These are phyloP conservation scores for Pythium rhizo-oryzae DNA, from an alignment of 352 stramenopile genomes.

Conservation along the genomic window DNA sequence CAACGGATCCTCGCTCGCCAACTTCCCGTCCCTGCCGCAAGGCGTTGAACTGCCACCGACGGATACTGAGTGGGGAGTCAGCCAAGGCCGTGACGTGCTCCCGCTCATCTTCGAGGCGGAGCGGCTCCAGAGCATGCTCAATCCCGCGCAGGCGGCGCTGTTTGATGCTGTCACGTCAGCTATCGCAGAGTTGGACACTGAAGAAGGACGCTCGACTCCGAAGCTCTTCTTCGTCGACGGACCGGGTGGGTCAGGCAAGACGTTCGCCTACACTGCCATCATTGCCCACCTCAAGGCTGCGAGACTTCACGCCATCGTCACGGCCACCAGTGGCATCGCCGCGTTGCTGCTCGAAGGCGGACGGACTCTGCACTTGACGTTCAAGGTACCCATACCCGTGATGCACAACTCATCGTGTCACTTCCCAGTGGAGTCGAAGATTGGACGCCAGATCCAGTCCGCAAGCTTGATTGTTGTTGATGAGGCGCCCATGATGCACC, in stretches of 20 bases:
- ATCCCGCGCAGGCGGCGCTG: too few relatives aligned
- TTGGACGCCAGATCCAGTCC: constrained; percentile 13
- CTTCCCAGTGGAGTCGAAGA: constrained; percentile 24
- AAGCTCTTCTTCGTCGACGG: constrained; percentile 37
- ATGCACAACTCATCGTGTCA: constrained; percentile 18
- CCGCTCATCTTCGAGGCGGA: constrained; percentile 15
- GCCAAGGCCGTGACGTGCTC: constrained; percentile 5
- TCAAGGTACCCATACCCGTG: constrained; percentile 36
- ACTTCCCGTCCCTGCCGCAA: constrained; percentile 12
- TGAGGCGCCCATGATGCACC: constrained; percentile 22
- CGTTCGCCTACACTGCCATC: constrained; percentile 30
- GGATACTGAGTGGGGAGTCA: constrained; percentile 10
- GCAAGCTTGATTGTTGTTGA: constrained; percentile 13
- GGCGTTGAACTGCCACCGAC: constrained; percentile 7
- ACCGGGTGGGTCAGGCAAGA: constrained; percentile 41
- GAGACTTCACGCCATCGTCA: constrained; percentile 21
- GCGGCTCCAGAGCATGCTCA: background rate
- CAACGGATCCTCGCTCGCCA: too few relatives aligned
- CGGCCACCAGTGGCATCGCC: constrained; percentile 37
- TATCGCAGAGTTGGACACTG: background rate
- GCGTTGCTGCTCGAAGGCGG: constrained; percentile 33
- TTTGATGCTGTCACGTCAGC: too few relatives aligned
- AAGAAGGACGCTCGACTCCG: background rate
- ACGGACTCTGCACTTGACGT: constrained; percentile 35
- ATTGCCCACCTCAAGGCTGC: constrained; percentile 28